Evolutionary conservation across 345 rosid genomes (phyloP), one percentile per base, ranked within the genome.

Genomic region (Populus tremula): DNA sequence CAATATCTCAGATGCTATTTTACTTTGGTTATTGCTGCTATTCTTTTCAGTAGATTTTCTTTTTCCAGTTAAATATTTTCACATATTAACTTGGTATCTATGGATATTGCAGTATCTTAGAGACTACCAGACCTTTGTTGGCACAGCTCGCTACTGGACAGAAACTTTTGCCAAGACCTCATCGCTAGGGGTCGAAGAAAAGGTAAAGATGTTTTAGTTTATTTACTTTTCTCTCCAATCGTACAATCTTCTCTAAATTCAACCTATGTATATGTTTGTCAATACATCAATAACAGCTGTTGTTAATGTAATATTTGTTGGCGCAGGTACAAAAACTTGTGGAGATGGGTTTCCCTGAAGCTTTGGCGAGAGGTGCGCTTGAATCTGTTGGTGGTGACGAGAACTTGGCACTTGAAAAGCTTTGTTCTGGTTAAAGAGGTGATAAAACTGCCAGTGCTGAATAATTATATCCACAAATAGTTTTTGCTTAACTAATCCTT

Each of bases 71-170:
- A 29, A 27, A 54, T 33, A 13, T 69, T 8, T 41, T 20, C 53
- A 23, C 23, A 50, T 54, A 66, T 69, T 65, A 18, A 78, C 17
- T 75, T 54, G n/a, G 36, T 47, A 8, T 74, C 18, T 50, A 9
- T 77, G 75, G 80, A 25, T 76, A 62, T 77, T 84, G 85, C 93
- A 94, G 98, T 94, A 94, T 82, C 94, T 90, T 35, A 88, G 82
- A 79, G 98, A 92, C 83, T 84, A 92, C 84, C 97, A 90, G 88
- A 93, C 93, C 31, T 96, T 91, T 82, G 86, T 88, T 43, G 83
- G 90, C 75, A 96, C 99, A 27, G 99, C 99, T 83, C 93, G 97
- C 47, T 92, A 96, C 86, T 96, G 99, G 99, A 96, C 99, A 14
- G 97, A 91, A 81, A 86, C 88, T 72, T 96, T 94, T 83, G 99